Conservation (phyloP, 2,329 filamentous ascomycete species). For the Eutypella sp. region DNA sequence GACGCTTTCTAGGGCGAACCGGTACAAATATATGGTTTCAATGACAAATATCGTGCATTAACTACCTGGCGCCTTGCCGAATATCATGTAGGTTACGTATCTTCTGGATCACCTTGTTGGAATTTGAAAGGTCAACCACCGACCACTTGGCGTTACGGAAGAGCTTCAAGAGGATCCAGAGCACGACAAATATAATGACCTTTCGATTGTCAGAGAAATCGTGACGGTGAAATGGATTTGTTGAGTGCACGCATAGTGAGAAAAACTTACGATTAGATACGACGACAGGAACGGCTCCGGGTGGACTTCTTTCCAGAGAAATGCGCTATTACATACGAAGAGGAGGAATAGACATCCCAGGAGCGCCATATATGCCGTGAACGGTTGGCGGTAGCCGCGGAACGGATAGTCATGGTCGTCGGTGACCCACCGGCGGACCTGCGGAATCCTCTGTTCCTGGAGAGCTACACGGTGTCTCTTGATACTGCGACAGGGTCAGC, state of each 20-base stretch:
- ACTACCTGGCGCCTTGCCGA: neutral
- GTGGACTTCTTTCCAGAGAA: slow-evolving; percentile 31
- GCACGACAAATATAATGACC: slow-evolving; percentile 24
- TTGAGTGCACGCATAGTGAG: too few species aligned
- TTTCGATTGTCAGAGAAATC: too few species aligned
- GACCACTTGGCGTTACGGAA: slow-evolving; percentile 21
- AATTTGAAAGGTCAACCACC: slow-evolving; percentile 26
- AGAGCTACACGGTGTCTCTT: slow-evolving; percentile 18
- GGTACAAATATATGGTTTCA: too few species aligned
- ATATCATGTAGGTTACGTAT: slow-evolving; percentile 25
- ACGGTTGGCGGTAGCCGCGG: slow-evolving; percentile 32
- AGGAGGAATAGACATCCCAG: slow-evolving; percentile 31
- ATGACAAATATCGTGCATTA: too few species aligned
- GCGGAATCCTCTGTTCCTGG: slow-evolving; percentile 15
- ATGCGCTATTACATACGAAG: slow-evolving; percentile 27
- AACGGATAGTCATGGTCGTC: slow-evolving; percentile 32
- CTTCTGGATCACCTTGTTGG: slow-evolving; percentile 21
- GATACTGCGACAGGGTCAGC: slow-evolving; percentile 10
- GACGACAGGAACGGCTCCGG: slow-evolving; percentile 31
- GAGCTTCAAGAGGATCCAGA: slow-evolving; percentile 27
- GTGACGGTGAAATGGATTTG: too few species aligned
- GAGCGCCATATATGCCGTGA: slow-evolving; percentile 31
- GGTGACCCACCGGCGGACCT: slow-evolving; percentile 21
- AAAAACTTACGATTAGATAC: slow-evolving; percentile 33
- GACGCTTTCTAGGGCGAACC: too few species aligned